Conservation (phyloP, 306 rosid genomes). For the Rosa lucieae region DNA sequence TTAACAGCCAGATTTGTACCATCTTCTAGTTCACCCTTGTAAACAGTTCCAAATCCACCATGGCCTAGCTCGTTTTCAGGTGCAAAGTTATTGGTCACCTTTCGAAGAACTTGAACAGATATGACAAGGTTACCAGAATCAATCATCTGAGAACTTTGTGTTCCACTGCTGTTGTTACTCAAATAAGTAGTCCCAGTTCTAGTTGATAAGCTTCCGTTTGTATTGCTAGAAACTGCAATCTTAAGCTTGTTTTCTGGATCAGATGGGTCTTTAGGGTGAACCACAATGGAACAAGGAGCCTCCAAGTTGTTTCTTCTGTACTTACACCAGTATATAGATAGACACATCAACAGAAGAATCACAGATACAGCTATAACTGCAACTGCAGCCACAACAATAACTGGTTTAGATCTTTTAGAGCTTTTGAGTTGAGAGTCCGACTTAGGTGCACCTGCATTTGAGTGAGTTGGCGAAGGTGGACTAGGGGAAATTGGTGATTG, state of each 20-base stretch:
- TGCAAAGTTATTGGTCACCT: constrained; percentile 59
- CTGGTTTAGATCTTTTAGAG: constrained; percentile 31
- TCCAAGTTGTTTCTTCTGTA: constrained; percentile 35
- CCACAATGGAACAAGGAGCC: constrained; percentile 54
- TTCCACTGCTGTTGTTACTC: constrained; percentile 50
- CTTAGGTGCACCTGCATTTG: constrained; percentile 30
- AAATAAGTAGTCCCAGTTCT: constrained; percentile 49
- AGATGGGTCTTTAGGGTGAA: constrained; percentile 65
- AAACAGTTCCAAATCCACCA: constrained; percentile 89
- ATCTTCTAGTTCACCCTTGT: constrained; percentile 75
- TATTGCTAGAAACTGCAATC: constrained; percentile 52
- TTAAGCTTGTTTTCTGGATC: constrained; percentile 50
- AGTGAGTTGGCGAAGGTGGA: constrained; percentile 19
- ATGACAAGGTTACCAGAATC: constrained; percentile 59
- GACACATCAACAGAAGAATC: constrained; percentile 31
- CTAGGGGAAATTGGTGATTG: constrained; percentile 23
- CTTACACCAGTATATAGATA: constrained; percentile 42
- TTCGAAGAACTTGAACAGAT: constrained; percentile 66
- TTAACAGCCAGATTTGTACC: constrained; percentile 77
- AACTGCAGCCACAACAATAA: constrained; percentile 32
- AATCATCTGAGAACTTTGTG: constrained; percentile 43
- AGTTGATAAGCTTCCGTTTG: constrained; percentile 48
- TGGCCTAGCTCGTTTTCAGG: constrained; percentile 72
- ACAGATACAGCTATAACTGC: constrained; percentile 23
- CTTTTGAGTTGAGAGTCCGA: constrained; percentile 26